phyloP scores from a whole-genome alignment of 2,329 filamentous ascomycete species.

The Leptographium lundbergii region DNA sequence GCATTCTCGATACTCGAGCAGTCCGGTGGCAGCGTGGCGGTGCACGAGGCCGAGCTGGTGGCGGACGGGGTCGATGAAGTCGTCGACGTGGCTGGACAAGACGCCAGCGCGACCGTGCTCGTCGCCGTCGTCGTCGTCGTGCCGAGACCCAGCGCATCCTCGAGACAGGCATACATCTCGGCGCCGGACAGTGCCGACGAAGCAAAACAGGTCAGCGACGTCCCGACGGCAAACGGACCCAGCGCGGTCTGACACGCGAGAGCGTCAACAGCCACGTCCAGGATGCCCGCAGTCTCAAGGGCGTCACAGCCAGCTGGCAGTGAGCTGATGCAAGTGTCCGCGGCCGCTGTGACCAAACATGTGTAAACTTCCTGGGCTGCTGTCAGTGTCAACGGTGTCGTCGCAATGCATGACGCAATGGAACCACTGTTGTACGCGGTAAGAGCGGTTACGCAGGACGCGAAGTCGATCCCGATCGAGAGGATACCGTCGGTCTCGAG shows the following conservation, averaged over 20 bases:
- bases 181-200: background rate
- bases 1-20: constrained; percentile 1
- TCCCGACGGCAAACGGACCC: constrained; percentile 10
- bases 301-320: constrained; percentile 6
- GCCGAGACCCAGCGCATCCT: background rate
- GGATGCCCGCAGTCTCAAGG: background rate
- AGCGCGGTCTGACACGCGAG: constrained; percentile 5
- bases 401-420: constrained; percentile 1
- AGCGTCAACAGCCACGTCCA: constrained; percentile 1
- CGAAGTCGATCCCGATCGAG: background rate
- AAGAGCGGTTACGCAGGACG: constrained; percentile 3
- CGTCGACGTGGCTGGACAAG: constrained; percentile 1
- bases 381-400: background rate
- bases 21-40: background rate
- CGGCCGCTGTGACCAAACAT: constrained; percentile 4
- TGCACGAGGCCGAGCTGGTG: background rate
- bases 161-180: background rate
- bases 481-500: background rate
- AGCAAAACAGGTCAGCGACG: background rate
- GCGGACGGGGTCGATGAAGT: background rate
- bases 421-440: constrained; percentile 5
- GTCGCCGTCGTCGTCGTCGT: background rate
- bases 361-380: background rate
- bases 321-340: constrained; percentile 1
- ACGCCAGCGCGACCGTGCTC: background rate